Evolutionary conservation across 2,329 filamentous ascomycete genomes (phyloP).

Genomic region (Thermothelomyces thermophilus): DNA sequence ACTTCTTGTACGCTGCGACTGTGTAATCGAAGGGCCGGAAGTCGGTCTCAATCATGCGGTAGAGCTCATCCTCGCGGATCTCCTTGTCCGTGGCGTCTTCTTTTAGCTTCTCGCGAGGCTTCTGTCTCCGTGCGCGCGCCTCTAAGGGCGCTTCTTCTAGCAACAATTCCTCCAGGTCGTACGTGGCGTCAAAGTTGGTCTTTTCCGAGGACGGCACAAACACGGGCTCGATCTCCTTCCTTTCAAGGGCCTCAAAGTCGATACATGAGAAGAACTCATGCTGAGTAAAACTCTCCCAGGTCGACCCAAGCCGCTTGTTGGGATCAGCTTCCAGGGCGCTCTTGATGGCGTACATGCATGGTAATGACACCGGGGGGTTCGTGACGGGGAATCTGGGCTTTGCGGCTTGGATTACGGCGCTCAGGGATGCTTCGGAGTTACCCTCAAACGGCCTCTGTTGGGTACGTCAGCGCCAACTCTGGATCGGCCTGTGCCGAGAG

Average conservation of each 20-base stretch:
- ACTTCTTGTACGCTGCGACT: conserved; percentile 69
- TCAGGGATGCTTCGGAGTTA: conserved; percentile 72
- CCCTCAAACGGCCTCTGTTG: conserved; percentile 84
- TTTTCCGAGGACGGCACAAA: conserved; percentile 94
- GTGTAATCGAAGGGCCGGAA: conserved; percentile 97
- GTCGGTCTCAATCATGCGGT: conserved; percentile 87
- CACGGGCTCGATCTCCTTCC: conserved; percentile 82
- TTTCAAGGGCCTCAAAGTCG: conserved; percentile 77
- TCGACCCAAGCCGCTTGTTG: conserved; percentile 73
- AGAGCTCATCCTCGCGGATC: conserved; percentile 88
- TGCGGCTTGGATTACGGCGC: conserved; percentile 72
- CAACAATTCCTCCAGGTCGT: conserved; percentile 89
- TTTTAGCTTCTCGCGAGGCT: conserved; percentile 83
- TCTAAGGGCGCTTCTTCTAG: conserved; percentile 93
- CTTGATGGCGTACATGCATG: conserved; percentile 83
- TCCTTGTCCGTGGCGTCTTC: conserved; percentile 94
- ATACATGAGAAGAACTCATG: conserved; percentile 85
- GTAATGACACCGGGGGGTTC: conserved; percentile 78
- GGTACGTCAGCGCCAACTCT: conserved; percentile 27
- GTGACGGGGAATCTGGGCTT: conserved; percentile 88
- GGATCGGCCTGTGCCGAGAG: too few species aligned
- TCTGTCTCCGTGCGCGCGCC: conserved; percentile 84
- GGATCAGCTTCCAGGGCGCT: conserved; percentile 76
- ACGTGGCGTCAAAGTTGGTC: conserved; percentile 98
- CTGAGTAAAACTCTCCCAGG: conserved; percentile 77